Evolutionary conservation across 257 asterid species (phyloP).

Genomic region (Cruciata laevipes): DNA sequence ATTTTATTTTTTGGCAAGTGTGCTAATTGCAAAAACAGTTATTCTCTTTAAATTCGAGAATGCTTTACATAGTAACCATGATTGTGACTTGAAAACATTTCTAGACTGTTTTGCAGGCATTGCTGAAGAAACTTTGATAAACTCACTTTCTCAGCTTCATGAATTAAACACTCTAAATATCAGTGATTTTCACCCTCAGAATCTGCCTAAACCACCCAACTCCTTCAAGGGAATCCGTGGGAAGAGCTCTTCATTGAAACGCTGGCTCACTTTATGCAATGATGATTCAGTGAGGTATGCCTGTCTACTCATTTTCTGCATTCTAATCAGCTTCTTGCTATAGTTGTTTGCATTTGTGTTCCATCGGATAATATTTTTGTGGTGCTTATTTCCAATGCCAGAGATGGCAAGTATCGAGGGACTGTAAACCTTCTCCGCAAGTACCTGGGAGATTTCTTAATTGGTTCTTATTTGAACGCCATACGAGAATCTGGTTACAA

Average conservation of each 20-base stretch:
- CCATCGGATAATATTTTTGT: slow-evolving; percentile 9
- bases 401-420: slow-evolving; percentile 69
- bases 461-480: slow-evolving; percentile 75
- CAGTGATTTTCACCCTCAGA: slow-evolving; percentile 54
- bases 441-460: slow-evolving; percentile 91
- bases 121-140: slow-evolving; percentile 53
- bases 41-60: too few relatives aligned
- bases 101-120: slow-evolving; percentile 65
- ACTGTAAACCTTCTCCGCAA: slow-evolving; percentile 76
- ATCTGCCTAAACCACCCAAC: slow-evolving; percentile 64
- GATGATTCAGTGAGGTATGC: slow-evolving; percentile 69
- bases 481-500: slow-evolving; percentile 82
- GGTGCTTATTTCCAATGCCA: slow-evolving; percentile 24
- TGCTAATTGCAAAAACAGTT: too few relatives aligned
- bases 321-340: not conserved
- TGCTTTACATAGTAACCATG: not conserved
- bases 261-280: slow-evolving; percentile 81
- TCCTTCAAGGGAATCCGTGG: slow-evolving; percentile 81
- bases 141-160: slow-evolving; percentile 49
- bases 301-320: slow-evolving; percentile 6
- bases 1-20: too few relatives aligned
- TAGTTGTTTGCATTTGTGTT: not conserved
- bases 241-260: slow-evolving; percentile 67
- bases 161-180: slow-evolving; percentile 37
- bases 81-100: slow-evolving; percentile 20